Evolutionary conservation across 2,329 filamentous ascomycete genomes (phyloP), one percentile per base, ranked within the genome.

Genomic region (Pestalotiopsis fici): DNA sequence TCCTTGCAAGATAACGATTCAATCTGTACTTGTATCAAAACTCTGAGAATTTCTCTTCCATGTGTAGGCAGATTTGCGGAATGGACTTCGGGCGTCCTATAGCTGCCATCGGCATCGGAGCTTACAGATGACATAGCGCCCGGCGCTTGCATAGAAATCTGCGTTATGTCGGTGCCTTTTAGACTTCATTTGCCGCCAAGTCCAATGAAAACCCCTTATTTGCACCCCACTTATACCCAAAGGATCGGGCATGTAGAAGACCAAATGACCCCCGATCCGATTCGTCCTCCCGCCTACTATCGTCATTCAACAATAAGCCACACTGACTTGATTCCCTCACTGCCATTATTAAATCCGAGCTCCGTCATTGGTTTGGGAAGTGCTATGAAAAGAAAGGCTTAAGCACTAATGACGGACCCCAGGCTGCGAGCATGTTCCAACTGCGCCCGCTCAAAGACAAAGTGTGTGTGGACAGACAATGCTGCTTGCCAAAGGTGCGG

Each of bases 401-500:
- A 7, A 18, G 18, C n/a, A n/a, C 18, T 50, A 11, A 50, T 50
- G 43, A 21, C 21, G 15, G 43, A 50, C 43, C 43, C 43, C 7
- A 50, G 55, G 12, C 9, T 23, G 23, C n/a, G 23, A 35, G 59
- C 59, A 12, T 61, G 59, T n/a, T 25, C 23, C 6, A 35, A 21
- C 27, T 61, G 59, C 59, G 59, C 59, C 21, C 59, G 59, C 18
- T 61, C 59, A 15, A 61, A 61, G 59, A 61, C 23, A 12, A 61
- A 61, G 28, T 61, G 59, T 43, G 28, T 61, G n/a, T 61, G 59
- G 59, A 39, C 27, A 39, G 31, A 39, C 21, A 43, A 61, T 15
- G 28, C 23, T 18, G n/a, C 35, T 12, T 61, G 59, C 31, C 59
- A 61, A 23, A 9, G 59, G 59, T 61, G 31, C 28, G 59, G 18